A percentile compares a stretch with the other conserved stretches of the same genome.
Conservation (phyloP, 164 flowering plant species). For the Vitis cinerea region DNA sequence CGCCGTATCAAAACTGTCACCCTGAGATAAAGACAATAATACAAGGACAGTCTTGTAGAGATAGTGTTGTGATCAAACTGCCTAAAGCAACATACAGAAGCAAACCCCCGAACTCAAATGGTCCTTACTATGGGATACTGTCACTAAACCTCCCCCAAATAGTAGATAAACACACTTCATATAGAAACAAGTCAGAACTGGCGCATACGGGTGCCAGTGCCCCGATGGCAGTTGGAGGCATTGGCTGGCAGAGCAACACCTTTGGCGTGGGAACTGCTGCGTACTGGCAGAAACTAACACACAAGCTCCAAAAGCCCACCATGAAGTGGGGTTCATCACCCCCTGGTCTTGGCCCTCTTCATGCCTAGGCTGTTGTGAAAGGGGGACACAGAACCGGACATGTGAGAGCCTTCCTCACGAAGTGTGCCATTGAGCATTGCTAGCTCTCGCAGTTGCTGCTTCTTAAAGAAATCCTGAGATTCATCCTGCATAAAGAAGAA, state of each 20-base stretch:
- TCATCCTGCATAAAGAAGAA: conserved; percentile 62
- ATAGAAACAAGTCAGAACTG: conserved; percentile 48
- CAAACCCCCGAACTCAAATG: conserved; percentile 17
- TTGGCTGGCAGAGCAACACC: conserved; percentile 28
- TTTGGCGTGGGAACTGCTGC: conserved; percentile 18
- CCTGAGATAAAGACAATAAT: conserved; percentile 15
- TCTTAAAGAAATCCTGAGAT: conserved; percentile 83
- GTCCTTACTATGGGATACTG: conserved; percentile 13
- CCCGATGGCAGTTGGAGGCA: conserved; percentile 41
- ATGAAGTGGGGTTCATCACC: conserved; percentile 26
- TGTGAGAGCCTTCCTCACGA: conserved; percentile 88
- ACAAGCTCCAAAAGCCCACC: conserved; percentile 26
- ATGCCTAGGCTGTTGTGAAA: conserved; percentile 93
- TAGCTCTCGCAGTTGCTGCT: conserved; percentile 93
- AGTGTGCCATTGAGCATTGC: conserved; percentile 96
- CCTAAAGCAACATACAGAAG: conserved; percentile 19
- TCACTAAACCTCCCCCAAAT: conserved; percentile 22
- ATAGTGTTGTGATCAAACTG: conserved; percentile 21
- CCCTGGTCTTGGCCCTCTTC: conserved; percentile 98
- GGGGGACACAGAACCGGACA: conserved; percentile 95
- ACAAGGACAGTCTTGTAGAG: conserved; percentile 9
- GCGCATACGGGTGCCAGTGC: conserved; percentile 42
- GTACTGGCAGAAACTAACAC: conserved; percentile 26
- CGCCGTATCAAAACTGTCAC: conserved; percentile 22
- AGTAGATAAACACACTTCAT: conserved; percentile 22